phyloP scores from a whole-genome alignment of 805 yeast genomes.

The Saccharomycopsis fermentans region DNA sequence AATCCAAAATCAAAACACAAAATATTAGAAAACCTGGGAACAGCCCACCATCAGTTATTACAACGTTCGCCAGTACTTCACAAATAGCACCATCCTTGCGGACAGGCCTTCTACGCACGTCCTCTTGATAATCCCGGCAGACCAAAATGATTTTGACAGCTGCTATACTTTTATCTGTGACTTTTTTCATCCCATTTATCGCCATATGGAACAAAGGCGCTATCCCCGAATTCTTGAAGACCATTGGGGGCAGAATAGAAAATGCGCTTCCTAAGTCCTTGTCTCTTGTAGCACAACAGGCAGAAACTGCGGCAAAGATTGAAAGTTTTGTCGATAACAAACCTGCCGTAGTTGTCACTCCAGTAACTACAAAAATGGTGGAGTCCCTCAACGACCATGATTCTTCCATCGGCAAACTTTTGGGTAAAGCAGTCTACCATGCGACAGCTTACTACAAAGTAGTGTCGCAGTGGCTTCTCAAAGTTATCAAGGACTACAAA shows the following conservation, averaged over 20 bases:
- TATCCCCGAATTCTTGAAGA: slow-evolving; percentile 8
- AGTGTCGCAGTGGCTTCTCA: not conserved
- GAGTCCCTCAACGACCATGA: not conserved
- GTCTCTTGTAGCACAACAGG: not conserved
- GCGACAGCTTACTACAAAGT: not conserved
- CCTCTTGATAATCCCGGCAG: not conserved
- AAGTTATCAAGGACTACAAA: not conserved
- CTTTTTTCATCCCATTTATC: slow-evolving; percentile 16
- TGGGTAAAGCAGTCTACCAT: not conserved
- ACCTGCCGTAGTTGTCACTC: not conserved
- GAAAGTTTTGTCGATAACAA: not conserved
- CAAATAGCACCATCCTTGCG: too few species aligned
- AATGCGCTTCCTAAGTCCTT: slow-evolving; percentile 9
- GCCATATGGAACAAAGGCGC: slow-evolving; percentile 12
- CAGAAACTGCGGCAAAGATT: not conserved
- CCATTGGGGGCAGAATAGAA: slow-evolving; percentile 6
- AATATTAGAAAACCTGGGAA: too few species aligned
- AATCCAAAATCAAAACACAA: too few species aligned
- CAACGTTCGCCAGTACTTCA: too few species aligned
- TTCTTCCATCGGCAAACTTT: not conserved
- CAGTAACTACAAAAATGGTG: not conserved
- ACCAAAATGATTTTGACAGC: slow-evolving; percentile 14
- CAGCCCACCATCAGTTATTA: too few species aligned
- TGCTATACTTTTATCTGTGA: slow-evolving; percentile 11
- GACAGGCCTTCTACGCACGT: too few species aligned